Conservation (phyloP, 2,329 filamentous ascomycete genomes). For the Beauveria brongniartii region DNA sequence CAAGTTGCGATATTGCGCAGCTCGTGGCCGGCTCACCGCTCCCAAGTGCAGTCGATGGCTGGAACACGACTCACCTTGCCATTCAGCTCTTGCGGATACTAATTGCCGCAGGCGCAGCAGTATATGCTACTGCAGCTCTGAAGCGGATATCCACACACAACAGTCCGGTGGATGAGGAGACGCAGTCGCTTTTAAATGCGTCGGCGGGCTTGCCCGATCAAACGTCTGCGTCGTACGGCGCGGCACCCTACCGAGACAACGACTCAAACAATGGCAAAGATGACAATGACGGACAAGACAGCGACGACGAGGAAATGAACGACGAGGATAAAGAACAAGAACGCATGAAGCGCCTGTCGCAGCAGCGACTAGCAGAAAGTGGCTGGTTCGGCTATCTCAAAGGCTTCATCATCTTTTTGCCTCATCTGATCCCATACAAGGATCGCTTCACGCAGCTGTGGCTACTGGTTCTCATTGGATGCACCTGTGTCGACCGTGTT, state of each 20-base stretch:
- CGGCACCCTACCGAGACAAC: neutral
- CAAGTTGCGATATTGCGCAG: neutral
- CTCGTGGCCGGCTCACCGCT: neutral
- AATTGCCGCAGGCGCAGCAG: neutral
- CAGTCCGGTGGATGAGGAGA: neutral
- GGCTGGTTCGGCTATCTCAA: slow-evolving; percentile 20
- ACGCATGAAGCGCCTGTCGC: slow-evolving; percentile 17
- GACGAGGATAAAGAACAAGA: slow-evolving; percentile 17
- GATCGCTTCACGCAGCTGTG: slow-evolving; percentile 20
- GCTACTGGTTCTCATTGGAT: slow-evolving; percentile 16
- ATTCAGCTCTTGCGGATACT: neutral
- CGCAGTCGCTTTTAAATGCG: neutral
- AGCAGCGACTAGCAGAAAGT: slow-evolving; percentile 18
- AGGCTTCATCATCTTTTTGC: slow-evolving; percentile 19
- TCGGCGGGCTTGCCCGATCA: neutral
- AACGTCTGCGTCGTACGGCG: neutral
- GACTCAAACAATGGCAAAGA: neutral
- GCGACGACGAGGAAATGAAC: slow-evolving; percentile 8
- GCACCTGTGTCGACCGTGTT: slow-evolving; percentile 16
- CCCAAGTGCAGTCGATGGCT: neutral
- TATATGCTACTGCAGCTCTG: neutral
- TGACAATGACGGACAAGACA: slow-evolving; percentile 4
- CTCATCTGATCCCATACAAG: slow-evolving; percentile 19
- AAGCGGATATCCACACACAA: neutral
- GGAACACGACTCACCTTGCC: neutral